Base-by-base conservation (phyloP, 2,329 filamentous ascomycete genomes). In the Claviceps lovelessii region DNA sequence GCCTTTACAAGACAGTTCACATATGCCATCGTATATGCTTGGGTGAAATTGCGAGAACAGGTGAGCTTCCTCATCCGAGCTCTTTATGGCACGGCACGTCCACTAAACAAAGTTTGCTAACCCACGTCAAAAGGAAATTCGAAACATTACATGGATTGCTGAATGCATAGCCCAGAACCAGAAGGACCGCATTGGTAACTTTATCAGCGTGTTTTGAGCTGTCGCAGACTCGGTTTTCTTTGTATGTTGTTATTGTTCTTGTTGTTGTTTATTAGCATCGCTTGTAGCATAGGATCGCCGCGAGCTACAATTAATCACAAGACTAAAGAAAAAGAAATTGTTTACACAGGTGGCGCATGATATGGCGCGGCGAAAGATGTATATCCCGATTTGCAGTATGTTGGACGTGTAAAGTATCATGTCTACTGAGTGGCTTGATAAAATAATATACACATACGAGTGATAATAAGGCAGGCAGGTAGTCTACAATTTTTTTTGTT, bases 91-190 rank as follows among this genome's bases (percentile, higher is more conserved):
- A 5, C 29, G 13, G 6, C 31, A 41, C 13, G 44, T 29, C 19
- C 13, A 35, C 15, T n/a, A 15, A 31, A n/a, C 13, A 49, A 35
- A n/a, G 4, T 15, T 23, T 53, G 54, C 67, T 73, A 64, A 77
- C 64, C 64, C 31, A 45, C 23, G 17, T 23, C 5, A 5, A 7
- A 58, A 97, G 90, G 93, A 98, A 86, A 96, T 97, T 64, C 87
- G 93, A 61, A 98, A 98, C 73, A 95, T 98, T 66, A 97, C 93
- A 52, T 98, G 93, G 93, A 98, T 98, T 70, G 86, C 93, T 28
- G 93, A 98, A 73, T 98, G 93, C 74, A 98, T 98, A 79, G 93
- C 93, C 55, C 93, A 98, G 74, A 96, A 95, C 76, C 93, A 98
- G 73, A 98, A 98, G 76, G 93, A 98, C 72, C 83, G 93, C 68